Conservation (phyloP, 805 yeast species). For the Clavispora vitiphila region DNA sequence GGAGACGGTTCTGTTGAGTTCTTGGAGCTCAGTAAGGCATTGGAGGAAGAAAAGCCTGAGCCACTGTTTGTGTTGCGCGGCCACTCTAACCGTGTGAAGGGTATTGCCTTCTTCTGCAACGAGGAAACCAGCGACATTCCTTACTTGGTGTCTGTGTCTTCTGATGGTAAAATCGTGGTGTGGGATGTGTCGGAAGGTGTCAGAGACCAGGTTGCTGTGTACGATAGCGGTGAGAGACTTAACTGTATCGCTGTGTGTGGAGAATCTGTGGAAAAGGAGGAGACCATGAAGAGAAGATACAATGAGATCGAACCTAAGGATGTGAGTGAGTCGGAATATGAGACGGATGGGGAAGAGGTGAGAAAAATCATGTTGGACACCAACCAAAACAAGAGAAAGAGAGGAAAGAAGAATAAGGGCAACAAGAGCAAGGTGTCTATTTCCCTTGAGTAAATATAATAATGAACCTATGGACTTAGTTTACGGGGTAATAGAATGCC, state of each 20-base stretch:
- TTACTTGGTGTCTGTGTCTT: constrained; percentile 74
- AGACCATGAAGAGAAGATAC: constrained; percentile 59
- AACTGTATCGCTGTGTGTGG: constrained; percentile 77
- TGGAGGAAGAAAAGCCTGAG: constrained; percentile 17
- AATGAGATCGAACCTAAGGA: constrained; percentile 29
- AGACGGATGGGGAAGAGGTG: constrained; percentile 67
- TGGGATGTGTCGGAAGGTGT: constrained; percentile 60
- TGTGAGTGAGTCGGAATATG: constrained; percentile 65
- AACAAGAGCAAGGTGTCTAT: constrained; percentile 39
- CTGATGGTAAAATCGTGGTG: constrained; percentile 89
- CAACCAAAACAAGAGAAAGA: constrained; percentile 37
- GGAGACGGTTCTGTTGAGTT: constrained; percentile 68
- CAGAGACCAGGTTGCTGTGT: constrained; percentile 82
- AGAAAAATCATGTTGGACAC: constrained; percentile 52
- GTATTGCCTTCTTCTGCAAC: constrained; percentile 49
- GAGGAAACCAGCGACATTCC: constrained; percentile 33
- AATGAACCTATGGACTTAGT: no score
- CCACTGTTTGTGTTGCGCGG: constrained; percentile 66
- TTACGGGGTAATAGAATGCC: no score
- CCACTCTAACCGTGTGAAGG: constrained; percentile 83
- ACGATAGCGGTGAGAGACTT: constrained; percentile 84
- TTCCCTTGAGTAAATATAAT: constrained; percentile 42
- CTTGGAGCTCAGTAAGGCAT: constrained; percentile 31
- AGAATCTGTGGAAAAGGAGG: constrained; percentile 71
- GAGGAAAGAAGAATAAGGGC: constrained; percentile 20